Percentiles rank a stretch among this genome's conserved stretches.
Conservation (phyloP, 2,329 filamentous ascomycete species). For the Claviceps cyperi region DNA sequence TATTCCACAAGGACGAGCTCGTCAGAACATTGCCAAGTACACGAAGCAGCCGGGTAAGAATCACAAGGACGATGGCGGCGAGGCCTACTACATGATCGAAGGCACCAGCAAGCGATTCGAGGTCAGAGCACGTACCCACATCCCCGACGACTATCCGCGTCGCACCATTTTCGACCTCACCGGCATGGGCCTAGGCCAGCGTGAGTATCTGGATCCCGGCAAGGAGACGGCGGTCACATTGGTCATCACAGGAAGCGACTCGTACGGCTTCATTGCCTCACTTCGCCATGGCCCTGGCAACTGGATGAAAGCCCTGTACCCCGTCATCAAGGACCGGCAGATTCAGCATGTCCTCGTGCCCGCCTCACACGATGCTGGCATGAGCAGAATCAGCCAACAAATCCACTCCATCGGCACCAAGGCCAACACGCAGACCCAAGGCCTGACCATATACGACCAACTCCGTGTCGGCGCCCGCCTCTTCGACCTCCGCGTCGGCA, state of each 20-base stretch:
- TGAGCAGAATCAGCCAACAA: slow-evolving; percentile 24
- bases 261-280: slow-evolving; percentile 18
- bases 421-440: slow-evolving; percentile 31
- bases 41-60: slow-evolving; percentile 8
- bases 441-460: slow-evolving; percentile 29
- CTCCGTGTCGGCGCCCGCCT: slow-evolving; percentile 29
- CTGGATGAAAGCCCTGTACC: slow-evolving; percentile 20
- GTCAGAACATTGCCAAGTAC: slow-evolving; percentile 18
- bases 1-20: slow-evolving; percentile 17
- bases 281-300: slow-evolving; percentile 14
- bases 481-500: slow-evolving; percentile 32
- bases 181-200: slow-evolving; percentile 19
- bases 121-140: slow-evolving; percentile 17
- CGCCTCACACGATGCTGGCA: slow-evolving; percentile 34
- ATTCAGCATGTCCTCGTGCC: slow-evolving; percentile 32
- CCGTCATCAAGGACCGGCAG: slow-evolving; percentile 21
- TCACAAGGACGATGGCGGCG: slow-evolving; percentile 15
- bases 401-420: slow-evolving; percentile 21
- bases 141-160: slow-evolving; percentile 12
- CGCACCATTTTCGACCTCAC: slow-evolving; percentile 16
- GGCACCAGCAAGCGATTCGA: slow-evolving; percentile 17
- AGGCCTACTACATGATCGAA: slow-evolving; percentile 18
- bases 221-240: slow-evolving; percentile 17
- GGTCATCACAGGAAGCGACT: slow-evolving; percentile 21
- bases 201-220: slow-evolving; percentile 19